A percentile compares a stretch with the other conserved stretches of the same genome.
phyloP scores from a whole-genome alignment of 2,329 filamentous ascomycete genomes.

The Colletotrichum noveboracense region DNA sequence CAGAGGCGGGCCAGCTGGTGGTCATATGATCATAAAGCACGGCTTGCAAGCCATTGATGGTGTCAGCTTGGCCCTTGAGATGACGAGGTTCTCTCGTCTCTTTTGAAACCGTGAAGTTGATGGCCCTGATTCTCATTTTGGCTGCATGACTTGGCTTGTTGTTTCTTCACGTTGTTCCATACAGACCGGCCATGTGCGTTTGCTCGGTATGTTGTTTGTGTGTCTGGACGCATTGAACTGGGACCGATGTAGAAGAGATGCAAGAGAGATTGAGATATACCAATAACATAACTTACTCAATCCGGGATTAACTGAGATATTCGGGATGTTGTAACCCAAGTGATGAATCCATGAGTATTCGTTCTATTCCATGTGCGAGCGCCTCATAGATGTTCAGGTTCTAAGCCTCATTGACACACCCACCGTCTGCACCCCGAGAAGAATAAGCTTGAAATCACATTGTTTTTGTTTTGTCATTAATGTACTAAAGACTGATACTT shows the following conservation, averaged over 20 bases:
- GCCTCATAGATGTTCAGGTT: neutral
- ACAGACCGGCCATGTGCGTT: neutral
- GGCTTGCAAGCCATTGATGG: neutral
- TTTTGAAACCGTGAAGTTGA: neutral
- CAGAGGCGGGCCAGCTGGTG: neutral
- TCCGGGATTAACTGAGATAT: neutral
- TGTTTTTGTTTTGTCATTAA: neutral
- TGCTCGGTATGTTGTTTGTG: neutral
- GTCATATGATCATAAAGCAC: neutral
- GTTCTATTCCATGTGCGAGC: neutral
- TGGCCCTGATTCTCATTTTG: neutral
- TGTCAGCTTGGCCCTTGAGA: neutral
- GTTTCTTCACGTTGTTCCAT: neutral
- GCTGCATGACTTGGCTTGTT: neutral
- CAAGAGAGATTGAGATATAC: neutral
- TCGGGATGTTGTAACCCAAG: neutral
- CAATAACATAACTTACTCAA: neutral
- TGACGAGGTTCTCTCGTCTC: neutral
- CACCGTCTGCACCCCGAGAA: neutral
- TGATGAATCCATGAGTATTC: rapidly evolving
- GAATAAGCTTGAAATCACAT: neutral
- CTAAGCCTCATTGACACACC: neutral
- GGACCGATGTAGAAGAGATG: neutral
- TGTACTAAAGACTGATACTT: neutral
- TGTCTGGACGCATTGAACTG: neutral